phyloP scores from a whole-genome alignment of 352 stramenopile species.

The Globisporangium solare region DNA sequence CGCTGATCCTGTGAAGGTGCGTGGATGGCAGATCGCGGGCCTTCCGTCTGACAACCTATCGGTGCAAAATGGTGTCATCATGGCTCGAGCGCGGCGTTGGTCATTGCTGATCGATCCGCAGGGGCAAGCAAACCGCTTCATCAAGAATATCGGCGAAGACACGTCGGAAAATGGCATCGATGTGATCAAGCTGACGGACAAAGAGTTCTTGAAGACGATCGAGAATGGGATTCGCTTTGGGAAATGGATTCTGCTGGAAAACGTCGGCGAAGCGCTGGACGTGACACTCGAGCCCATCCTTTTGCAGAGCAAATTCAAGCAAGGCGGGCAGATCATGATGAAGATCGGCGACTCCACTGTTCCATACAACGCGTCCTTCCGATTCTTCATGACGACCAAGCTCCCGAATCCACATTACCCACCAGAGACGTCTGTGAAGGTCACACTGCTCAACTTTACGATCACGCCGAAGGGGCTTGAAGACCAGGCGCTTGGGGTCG shows the following conservation, averaged over 20 bases:
- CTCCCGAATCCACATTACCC: slow-evolving; percentile 91
- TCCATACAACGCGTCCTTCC: slow-evolving; percentile 87
- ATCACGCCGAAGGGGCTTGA: slow-evolving; percentile 90
- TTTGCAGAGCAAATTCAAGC: slow-evolving; percentile 91
- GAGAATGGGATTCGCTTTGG: slow-evolving; percentile 93
- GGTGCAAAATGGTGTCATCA: slow-evolving; percentile 93
- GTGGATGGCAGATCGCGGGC: slow-evolving; percentile 89
- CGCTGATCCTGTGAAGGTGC: slow-evolving; percentile 87
- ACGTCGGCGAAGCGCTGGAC: slow-evolving; percentile 85
- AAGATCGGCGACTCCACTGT: slow-evolving; percentile 90
- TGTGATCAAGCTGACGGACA: slow-evolving; percentile 81
- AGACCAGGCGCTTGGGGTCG: slow-evolving; percentile 89
- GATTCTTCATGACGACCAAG: slow-evolving; percentile 94
- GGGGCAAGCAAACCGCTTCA: slow-evolving; percentile 91
- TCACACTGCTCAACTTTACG: slow-evolving; percentile 91
- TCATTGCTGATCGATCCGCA: slow-evolving; percentile 91
- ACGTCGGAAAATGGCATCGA: slow-evolving; percentile 83
- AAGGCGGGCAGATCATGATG: slow-evolving; percentile 92
- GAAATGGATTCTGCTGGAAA: slow-evolving; percentile 89
- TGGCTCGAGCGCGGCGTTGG: slow-evolving; percentile 86
- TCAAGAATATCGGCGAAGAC: slow-evolving; percentile 90
- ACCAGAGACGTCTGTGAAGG: slow-evolving; percentile 91
- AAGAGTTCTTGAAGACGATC: slow-evolving; percentile 74
- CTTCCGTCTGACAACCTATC: slow-evolving; percentile 88
- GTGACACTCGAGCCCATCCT: slow-evolving; percentile 89